Percentiles rank a stretch among this genome's conserved stretches.
These are phyloP conservation scores for Juglanconis oblonga DNA, from an alignment of 2,329 filamentous ascomycete species.

Conservation along the genomic window DNA sequence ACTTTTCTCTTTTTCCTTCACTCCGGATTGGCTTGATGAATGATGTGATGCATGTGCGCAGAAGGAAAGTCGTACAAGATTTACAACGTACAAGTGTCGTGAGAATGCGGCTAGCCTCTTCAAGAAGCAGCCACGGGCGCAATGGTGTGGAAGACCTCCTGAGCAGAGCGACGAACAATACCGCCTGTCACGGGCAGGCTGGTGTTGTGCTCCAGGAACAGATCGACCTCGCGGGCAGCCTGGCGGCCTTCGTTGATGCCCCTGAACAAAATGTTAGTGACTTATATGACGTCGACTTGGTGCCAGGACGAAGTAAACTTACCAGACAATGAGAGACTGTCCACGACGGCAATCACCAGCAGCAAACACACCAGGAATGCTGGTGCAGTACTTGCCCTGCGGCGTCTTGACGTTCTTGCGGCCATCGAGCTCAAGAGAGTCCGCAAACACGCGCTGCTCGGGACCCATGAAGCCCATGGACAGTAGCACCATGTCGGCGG, in stretches of 20 bases:
- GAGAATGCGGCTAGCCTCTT: background rate
- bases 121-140: constrained; percentile 21
- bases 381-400: constrained; percentile 83
- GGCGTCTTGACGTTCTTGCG: constrained; percentile 97
- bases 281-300: background rate
- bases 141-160: constrained; percentile 57
- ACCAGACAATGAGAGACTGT: constrained; percentile 95
- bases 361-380: constrained; percentile 83
- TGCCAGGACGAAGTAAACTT: constrained; percentile 36
- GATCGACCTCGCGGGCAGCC: constrained; percentile 86
- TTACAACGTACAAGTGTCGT: background rate
- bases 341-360: constrained; percentile 94
- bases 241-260: constrained; percentile 97
- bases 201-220: constrained; percentile 77
- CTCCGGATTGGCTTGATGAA: background rate
- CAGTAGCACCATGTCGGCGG: constrained; percentile 86
- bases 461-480: constrained; percentile 98
- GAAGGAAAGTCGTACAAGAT: constrained; percentile 2
- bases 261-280: constrained; percentile 47
- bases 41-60: background rate
- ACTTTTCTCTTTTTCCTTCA: background rate
- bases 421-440: constrained; percentile 85
- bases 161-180: constrained; percentile 80
- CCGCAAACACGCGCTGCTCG: constrained; percentile 78
- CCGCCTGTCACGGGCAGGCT: constrained; percentile 86